Evolutionary conservation across 2,329 filamentous ascomycete species (phyloP).

Genomic region (Anthostomella pinea): DNA sequence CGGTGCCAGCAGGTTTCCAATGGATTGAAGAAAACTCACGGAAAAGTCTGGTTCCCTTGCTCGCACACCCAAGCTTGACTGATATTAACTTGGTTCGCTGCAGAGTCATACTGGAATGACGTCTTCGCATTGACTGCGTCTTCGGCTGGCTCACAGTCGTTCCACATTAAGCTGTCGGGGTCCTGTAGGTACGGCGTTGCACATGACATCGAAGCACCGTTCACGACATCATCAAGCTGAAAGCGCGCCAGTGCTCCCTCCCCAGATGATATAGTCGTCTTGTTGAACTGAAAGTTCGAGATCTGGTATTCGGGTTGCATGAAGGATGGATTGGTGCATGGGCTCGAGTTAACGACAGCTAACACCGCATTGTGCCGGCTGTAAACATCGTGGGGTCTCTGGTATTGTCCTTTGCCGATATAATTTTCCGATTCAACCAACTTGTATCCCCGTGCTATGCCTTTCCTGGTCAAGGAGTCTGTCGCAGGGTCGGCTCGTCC

Average conservation of each 20-base stretch:
- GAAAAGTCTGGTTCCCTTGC: slow-evolving; percentile 15
- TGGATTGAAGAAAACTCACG: too few relatives aligned
- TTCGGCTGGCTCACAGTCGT: slow-evolving; percentile 9
- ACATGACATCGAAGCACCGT: slow-evolving; percentile 11
- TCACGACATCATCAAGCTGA: slow-evolving; percentile 11
- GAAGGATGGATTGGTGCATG: slow-evolving; percentile 3
- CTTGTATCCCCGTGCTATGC: too few relatives aligned
- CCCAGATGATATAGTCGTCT: slow-evolving; percentile 10
- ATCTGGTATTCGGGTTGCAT: slow-evolving; percentile 12
- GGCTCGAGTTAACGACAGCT: too few relatives aligned
- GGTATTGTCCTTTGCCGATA: too few relatives aligned
- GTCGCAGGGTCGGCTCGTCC: too few relatives aligned
- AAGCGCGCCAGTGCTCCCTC: slow-evolving; percentile 14
- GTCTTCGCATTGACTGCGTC: slow-evolving; percentile 9
- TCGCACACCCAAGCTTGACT: slow-evolving; percentile 19
- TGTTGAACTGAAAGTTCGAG: slow-evolving; percentile 16
- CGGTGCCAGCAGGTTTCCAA: too few relatives aligned
- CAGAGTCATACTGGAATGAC: slow-evolving; percentile 11
- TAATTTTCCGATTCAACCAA: too few relatives aligned
- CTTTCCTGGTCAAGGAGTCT: too few relatives aligned
- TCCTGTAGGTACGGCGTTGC: slow-evolving; percentile 20
- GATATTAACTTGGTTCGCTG: slow-evolving; percentile 10
- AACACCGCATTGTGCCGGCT: too few relatives aligned
- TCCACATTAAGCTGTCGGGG: slow-evolving; percentile 12
- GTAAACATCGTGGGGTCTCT: too few relatives aligned